A percentile compares a stretch with the other conserved stretches of the same genome.
phyloP scores from a whole-genome alignment of 257 asterid species.

The Ligustrum vulgare region DNA sequence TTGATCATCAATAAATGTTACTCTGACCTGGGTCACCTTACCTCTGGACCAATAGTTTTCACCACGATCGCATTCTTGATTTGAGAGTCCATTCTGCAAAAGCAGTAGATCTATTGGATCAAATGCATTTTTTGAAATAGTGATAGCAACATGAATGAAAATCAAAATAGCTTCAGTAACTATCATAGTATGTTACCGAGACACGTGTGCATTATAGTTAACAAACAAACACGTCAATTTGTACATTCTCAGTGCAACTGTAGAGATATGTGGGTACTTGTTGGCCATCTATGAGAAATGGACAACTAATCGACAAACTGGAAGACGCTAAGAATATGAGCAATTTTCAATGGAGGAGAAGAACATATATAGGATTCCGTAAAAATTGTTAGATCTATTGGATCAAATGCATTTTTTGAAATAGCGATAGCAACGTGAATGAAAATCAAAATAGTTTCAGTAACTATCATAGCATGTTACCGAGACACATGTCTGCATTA shows the following conservation, averaged over 20 bases:
- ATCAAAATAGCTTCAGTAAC: neutral
- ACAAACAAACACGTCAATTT: neutral
- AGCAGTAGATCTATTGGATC: neutral
- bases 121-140: conserved; percentile 7
- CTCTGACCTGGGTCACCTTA: conserved; percentile 40
- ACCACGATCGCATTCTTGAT: conserved; percentile 35
- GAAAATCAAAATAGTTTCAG: neutral
- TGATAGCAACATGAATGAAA: too few species aligned
- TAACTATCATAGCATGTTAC: neutral
- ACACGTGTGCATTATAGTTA: neutral
- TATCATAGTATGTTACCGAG: neutral
- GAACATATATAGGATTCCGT: neutral
- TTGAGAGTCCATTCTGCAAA: conserved; percentile 34
- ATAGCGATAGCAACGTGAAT: neutral
- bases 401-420: conserved; percentile 12
- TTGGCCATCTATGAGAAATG: too few species aligned
- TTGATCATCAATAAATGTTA: conserved; percentile 35
- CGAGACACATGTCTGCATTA: neutral
- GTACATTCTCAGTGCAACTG: neutral
- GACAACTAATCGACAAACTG: neutral
- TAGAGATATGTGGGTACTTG: neutral
- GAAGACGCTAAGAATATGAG: neutral
- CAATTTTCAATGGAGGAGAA: neutral
- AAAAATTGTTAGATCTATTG: neutral
- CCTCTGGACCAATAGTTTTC: conserved; percentile 38